A percentile compares a stretch with the other conserved stretches of the same genome.
Evolutionary conservation across 495 filamentous ascomycete genomes (phyloP).

Genomic region (Aspergillus heteromorphus): DNA sequence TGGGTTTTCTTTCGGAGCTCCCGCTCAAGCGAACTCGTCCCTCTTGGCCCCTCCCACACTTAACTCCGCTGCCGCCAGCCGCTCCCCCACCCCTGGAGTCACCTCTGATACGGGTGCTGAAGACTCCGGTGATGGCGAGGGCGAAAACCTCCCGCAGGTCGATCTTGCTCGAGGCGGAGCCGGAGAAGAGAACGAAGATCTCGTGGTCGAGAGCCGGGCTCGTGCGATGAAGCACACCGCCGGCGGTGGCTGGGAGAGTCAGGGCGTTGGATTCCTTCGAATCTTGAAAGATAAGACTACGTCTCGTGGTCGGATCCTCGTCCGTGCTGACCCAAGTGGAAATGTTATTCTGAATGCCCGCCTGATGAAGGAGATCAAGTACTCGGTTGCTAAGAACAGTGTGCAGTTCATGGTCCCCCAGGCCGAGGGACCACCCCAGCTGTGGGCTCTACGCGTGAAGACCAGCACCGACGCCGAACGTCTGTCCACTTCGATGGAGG

Average conservation of each 20-base stretch:
- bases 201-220: constrained; percentile 56
- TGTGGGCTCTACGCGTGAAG: constrained; percentile 63
- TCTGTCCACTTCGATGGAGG: constrained; percentile 15
- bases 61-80: constrained; percentile 26
- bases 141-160: constrained; percentile 48
- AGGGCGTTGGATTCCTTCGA: constrained; percentile 60
- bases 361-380: constrained; percentile 53
- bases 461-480: constrained; percentile 26
- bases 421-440: constrained; percentile 48
- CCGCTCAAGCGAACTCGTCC: constrained; percentile 27
- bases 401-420: constrained; percentile 52
- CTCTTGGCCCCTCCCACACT: constrained; percentile 31
- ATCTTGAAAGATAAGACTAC: constrained; percentile 63
- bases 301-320: constrained; percentile 55
- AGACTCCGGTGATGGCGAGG: constrained; percentile 49
- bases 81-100: constrained; percentile 38
- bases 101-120: constrained; percentile 60
- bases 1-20: constrained; percentile 34
- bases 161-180: constrained; percentile 57
- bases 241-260: constrained; percentile 45
- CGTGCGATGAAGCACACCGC: constrained; percentile 52
- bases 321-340: constrained; percentile 65
- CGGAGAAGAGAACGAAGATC: constrained; percentile 67
- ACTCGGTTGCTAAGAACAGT: constrained; percentile 49
- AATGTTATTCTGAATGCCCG: constrained; percentile 62